These are phyloP conservation scores for Babesia sp. DNA, from an alignment of 169 alveolate species.

Conservation along the genomic window DNA sequence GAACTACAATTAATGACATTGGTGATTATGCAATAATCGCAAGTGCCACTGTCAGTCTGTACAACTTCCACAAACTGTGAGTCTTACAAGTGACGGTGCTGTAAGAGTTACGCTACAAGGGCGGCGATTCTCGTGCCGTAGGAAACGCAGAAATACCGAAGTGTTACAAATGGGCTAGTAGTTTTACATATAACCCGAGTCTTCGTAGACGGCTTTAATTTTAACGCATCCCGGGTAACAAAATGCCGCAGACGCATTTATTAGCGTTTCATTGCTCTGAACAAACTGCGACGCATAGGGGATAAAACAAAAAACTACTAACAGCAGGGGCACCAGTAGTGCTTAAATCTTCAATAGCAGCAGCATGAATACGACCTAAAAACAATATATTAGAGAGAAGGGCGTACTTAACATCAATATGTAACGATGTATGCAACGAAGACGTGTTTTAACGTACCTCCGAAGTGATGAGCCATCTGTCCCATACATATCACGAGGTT, in stretches of 20 bases:
- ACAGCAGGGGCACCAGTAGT: not conserved
- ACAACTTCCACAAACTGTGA: no score
- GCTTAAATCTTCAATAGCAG: not conserved
- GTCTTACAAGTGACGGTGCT: no score
- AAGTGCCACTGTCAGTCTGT: no score
- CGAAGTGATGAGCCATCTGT: not conserved
- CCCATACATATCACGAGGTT: constrained; percentile 27
- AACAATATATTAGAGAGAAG: not conserved
- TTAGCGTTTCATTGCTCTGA: not conserved
- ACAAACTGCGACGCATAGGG: not conserved
- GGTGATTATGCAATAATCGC: no score
- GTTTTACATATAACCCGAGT: no score
- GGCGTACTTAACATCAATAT: not conserved
- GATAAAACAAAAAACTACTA: not conserved
- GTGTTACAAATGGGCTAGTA: no score
- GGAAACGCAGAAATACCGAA: no score
- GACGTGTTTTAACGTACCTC: constrained; percentile 23
- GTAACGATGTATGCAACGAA: no score
- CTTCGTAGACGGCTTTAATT: not conserved
- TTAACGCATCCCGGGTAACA: constrained; percentile 1
- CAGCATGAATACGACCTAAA: not conserved
- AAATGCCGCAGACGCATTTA: not conserved
- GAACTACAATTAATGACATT: no score
- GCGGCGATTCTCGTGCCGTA: no score
- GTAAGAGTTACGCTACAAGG: no score